Evolutionary conservation across 2,329 filamentous ascomycete genomes (phyloP), one percentile per base, ranked within the genome.

Genomic region (Cytospora paraplurivora): DNA sequence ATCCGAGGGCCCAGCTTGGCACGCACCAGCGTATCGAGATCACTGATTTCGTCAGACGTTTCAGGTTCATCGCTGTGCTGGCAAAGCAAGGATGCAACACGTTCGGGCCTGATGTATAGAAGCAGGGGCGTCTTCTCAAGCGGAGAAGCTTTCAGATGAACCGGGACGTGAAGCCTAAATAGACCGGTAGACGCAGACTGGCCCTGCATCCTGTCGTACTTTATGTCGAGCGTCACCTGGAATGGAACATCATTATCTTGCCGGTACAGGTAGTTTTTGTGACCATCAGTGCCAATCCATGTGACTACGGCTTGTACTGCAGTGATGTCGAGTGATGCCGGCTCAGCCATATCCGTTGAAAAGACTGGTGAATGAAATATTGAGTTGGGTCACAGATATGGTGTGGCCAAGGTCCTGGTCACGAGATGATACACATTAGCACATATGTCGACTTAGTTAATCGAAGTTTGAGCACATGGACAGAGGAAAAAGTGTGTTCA

Each of bases 141-240:
- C 4, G 37, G 37, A 17, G 15, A 7, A 21, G 49, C 35, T 21
- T 61, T 61, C 12, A 61, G 38, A 13, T n/a, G n/a, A n/a, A 54
- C 8, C 11, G 37, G 58, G 13, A 33, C 58, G 35, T 7, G 19
- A 7, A 61, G 27, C 19, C 54, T 61, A 37, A 54, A 21, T 10
- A 61, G 21, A 8, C 34, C 58, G 3, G 32, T 34, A 5, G 3
- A 47, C n/a, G 1, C 44, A 21, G n/a, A 47, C 44, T 47, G 44
- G 15, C 38, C 37, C 12, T 38, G 19, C 37, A 32, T 0, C n/a
- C 27, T 17, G 2, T 55, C 34, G 38, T 34, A 61, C 10, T 47
- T 38, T 15, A 54, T 34, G 5, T 54, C 50, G 58, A 61, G 27
- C 32, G 50, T 44, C 21, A 55, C 50, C 35, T 61, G 57, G 13